phyloP scores from a whole-genome alignment of 306 rosid species.

The Dryas alaskensis region DNA sequence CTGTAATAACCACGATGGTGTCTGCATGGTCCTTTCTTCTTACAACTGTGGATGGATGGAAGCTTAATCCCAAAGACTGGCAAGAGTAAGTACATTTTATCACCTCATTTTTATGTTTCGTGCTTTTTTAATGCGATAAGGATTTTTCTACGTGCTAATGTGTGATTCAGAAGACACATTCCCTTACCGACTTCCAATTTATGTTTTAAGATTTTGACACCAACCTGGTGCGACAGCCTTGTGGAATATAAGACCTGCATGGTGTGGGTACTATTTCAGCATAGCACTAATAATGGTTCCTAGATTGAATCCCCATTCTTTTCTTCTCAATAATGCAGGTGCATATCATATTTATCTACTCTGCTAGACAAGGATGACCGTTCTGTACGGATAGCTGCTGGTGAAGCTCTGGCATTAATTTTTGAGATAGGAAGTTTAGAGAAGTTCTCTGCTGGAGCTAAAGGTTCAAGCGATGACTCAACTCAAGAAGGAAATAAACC shows the following conservation, averaged over 20 bases:
- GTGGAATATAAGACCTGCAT: not conserved
- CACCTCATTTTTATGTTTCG: not conserved
- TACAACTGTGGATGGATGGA: slow-evolving; percentile 57
- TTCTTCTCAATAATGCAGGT: slow-evolving; percentile 49
- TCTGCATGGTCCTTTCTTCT: slow-evolving; percentile 95
- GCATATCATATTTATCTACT: slow-evolving; percentile 66
- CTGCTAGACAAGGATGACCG: slow-evolving; percentile 94
- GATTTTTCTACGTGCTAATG: not conserved
- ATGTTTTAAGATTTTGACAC: not conserved
- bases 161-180: not conserved
- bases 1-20: slow-evolving; percentile 59
- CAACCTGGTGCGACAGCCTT: not conserved
- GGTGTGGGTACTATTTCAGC: not conserved
- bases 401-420: slow-evolving; percentile 85
- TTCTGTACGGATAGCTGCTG: slow-evolving; percentile 86
- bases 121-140: not conserved
- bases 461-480: slow-evolving; percentile 35
- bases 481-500: slow-evolving; percentile 51
- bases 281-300: not conserved
- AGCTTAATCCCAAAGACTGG: slow-evolving; percentile 74
- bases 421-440: slow-evolving; percentile 76
- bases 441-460: slow-evolving; percentile 48
- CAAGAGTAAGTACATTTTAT: slow-evolving; percentile 56
- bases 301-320: not conserved
- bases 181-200: not conserved